Evolutionary conservation across 345 rosid genomes (phyloP), one percentile per base, ranked within the genome.

Genomic region (Capsella bursapastoris): DNA sequence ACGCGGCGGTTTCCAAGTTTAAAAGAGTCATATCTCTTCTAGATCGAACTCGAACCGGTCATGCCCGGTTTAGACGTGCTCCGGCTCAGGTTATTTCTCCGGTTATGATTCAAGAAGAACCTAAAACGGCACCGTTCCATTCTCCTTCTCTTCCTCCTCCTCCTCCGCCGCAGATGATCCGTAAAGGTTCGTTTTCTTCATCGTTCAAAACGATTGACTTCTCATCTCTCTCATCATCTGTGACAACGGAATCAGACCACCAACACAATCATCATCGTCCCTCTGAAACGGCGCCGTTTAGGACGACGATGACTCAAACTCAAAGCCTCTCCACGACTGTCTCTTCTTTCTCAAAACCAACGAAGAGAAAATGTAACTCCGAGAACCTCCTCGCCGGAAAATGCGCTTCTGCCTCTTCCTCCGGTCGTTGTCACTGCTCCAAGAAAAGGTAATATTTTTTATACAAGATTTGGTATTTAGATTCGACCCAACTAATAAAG

Each of bases 381-480:
- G 99, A 92, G 60, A 87, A 77, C 45, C 7, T 82, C 4, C 77
- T 80, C 49, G 83, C 92, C 59, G 85, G 87, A 44, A 84, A 83
- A 81, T 89, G 96, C 76, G 87, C 69, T 3, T 78, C 81, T 9
- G 70, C 82, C 72, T 82, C 82, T 73, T 83, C 91, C 16, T 82
- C 92, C 52, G 86, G 90, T 70, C 88, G 87, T 69, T 95, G 98
- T 78, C 99, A 90, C 73, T 95, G 99, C 86, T 82, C 99, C 59
- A 95, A 90, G 70, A 92, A 87, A 83, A 90, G 89, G 99, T 95
- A 71, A 31, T 5, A 1, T 12, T 13, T n/a, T 45, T 37, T 40
- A 0, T 15, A 22, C 25, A 15, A 72, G 51, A 64, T 63, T 44
- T 55, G 29, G 16, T 72, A 8, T 34, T 47, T 51, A 60, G 32